These are phyloP conservation scores for Aethionema arabicum DNA, from an alignment of 345 rosid species.

Conservation along the genomic window DNA sequence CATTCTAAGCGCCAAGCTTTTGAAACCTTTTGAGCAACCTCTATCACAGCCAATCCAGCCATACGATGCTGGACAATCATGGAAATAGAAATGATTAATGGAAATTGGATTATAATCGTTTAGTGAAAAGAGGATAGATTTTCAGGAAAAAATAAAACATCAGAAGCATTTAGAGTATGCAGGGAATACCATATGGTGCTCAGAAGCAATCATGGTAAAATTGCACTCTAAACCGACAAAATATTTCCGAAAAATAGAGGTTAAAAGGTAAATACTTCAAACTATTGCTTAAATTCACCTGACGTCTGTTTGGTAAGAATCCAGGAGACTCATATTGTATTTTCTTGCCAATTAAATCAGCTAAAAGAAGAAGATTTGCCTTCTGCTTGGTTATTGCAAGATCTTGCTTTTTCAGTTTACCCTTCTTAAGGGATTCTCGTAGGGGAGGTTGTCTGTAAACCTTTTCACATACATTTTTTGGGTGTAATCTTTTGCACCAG, in stretches of 20 bases:
- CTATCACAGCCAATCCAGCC: constrained; percentile 95
- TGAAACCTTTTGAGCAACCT: constrained; percentile 88
- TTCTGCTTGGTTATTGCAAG: constrained; percentile 75
- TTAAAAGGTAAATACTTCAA: constrained; percentile 7
- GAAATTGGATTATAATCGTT: background rate
- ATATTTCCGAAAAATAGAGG: constrained; percentile 1
- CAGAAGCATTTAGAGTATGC: constrained; percentile 5
- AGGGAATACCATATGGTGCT: background rate
- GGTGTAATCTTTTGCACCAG: constrained; percentile 98
- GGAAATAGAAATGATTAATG: constrained; percentile 28
- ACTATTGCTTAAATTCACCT: constrained; percentile 49
- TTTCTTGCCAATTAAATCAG: constrained; percentile 86
- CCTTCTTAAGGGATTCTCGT: constrained; percentile 78
- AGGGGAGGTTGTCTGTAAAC: constrained; percentile 91
- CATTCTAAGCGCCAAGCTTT: constrained; percentile 91
- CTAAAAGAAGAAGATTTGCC: constrained; percentile 67
- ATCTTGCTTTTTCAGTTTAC: constrained; percentile 87
- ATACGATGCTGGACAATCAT: constrained; percentile 77
- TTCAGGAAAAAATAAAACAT: background rate
- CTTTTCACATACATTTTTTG: constrained; percentile 91
- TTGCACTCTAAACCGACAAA: background rate
- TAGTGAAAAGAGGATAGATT: constrained; percentile 1
- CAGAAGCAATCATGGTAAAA: constrained; percentile 5
- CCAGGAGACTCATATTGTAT: constrained; percentile 86
- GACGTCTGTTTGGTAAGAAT: constrained; percentile 87